A percentile compares a stretch with the other conserved stretches of the same genome.
Evolutionary conservation across 1,284 basidiomycete genomes (phyloP).

Genomic region (Puccinia polysora): DNA sequence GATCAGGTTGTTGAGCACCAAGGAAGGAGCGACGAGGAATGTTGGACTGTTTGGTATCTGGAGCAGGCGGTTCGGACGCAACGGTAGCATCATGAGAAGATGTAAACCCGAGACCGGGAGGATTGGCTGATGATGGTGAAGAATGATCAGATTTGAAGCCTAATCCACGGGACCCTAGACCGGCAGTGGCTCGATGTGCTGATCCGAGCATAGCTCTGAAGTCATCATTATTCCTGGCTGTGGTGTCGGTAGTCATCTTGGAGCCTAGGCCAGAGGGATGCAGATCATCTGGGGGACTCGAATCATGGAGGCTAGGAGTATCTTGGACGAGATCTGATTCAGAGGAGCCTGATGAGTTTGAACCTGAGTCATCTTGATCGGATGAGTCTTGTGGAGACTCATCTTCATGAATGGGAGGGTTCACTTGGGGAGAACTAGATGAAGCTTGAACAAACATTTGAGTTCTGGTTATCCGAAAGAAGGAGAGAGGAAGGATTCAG

Average conservation of each 20-base stretch:
- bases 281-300: background rate
- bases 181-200: background rate
- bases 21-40: conserved; percentile 57
- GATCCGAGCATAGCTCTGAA: conserved; percentile 32
- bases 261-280: conserved; percentile 12
- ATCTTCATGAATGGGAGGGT: background rate
- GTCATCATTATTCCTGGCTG: conserved; percentile 35
- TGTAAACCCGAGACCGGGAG: conserved; percentile 29
- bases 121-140: conserved; percentile 11
- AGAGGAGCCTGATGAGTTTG: conserved; percentile 8
- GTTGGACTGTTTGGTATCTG: conserved; percentile 42
- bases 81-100: conserved; percentile 40
- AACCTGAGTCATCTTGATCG: conserved; percentile 1
- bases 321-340: background rate
- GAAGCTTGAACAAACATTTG: conserved; percentile 34
- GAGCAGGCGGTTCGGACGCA: conserved; percentile 44
- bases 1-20: conserved; percentile 54
- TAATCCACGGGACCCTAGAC: conserved; percentile 16
- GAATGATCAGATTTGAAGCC: background rate
- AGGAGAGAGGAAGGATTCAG: background rate
- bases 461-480: conserved; percentile 13
- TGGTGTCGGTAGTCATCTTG: background rate
- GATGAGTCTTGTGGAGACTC: conserved; percentile 4
- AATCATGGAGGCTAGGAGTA: background rate
- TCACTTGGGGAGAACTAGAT: conserved; percentile 6